phyloP scores from a whole-genome alignment of 805 yeast species.

The Saccharomyces eubayanus region DNA sequence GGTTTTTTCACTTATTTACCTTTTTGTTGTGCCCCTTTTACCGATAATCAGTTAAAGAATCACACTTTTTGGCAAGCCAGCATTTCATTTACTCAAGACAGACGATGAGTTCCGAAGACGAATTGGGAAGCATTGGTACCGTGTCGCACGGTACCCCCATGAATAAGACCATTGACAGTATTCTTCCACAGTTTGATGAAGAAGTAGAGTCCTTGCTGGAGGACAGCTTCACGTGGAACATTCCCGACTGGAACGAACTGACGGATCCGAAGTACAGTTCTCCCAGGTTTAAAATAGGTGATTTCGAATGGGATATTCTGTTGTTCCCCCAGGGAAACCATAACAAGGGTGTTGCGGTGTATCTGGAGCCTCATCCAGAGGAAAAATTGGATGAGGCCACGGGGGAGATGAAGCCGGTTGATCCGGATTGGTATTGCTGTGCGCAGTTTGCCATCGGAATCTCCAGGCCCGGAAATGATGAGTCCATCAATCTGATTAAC shows the following conservation, averaged over 20 bases:
- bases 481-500: slow-evolving; percentile 49
- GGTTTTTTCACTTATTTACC: neutral
- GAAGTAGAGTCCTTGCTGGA: slow-evolving; percentile 20
- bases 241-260: slow-evolving; percentile 40
- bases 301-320: slow-evolving; percentile 58
- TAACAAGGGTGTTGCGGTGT: slow-evolving; percentile 55
- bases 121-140: neutral
- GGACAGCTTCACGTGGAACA: slow-evolving; percentile 43
- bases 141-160: slow-evolving; percentile 3
- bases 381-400: slow-evolving; percentile 20
- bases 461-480: slow-evolving; percentile 66
- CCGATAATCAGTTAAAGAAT: neutral
- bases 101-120: neutral
- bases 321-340: slow-evolving; percentile 73
- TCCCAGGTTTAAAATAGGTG: slow-evolving; percentile 49
- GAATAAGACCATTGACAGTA: neutral
- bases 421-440: slow-evolving; percentile 73
- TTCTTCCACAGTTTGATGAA: slow-evolving; percentile 16
- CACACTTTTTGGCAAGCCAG: neutral
- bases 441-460: slow-evolving; percentile 81
- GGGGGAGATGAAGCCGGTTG: slow-evolving; percentile 22
- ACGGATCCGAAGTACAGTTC: slow-evolving; percentile 35
- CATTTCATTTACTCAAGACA: neutral
- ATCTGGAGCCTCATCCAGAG: slow-evolving; percentile 61
- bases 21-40: neutral